These are phyloP conservation scores for Cladosporium colombiae DNA, from an alignment of 2,329 filamentous ascomycete species.

Conservation along the genomic window DNA sequence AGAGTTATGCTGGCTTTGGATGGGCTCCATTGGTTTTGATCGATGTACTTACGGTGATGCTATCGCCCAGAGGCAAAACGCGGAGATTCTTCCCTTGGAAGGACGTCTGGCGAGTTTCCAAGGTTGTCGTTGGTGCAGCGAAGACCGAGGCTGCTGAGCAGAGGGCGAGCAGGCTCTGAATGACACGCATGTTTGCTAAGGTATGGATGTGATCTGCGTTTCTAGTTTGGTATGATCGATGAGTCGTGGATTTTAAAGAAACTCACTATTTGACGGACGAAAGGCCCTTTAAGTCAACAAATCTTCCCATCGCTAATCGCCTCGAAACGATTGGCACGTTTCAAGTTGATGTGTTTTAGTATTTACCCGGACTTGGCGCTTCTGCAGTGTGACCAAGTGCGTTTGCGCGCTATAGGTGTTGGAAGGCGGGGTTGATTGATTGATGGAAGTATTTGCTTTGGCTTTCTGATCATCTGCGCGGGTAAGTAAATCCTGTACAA, in stretches of 20 bases:
- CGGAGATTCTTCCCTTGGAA: conserved; percentile 7
- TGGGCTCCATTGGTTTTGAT: neutral
- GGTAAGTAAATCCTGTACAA: neutral
- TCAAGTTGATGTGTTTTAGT: conserved; percentile 2
- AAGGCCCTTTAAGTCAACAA: neutral
- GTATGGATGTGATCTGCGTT: neutral
- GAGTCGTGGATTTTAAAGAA: neutral
- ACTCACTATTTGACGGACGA: neutral
- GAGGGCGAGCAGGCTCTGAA: conserved; percentile 5
- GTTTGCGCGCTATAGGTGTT: neutral
- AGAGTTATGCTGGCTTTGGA: neutral
- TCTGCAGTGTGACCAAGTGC: neutral
- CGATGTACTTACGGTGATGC: conserved; percentile 14
- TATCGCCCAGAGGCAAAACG: conserved; percentile 15
- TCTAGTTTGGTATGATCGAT: neutral
- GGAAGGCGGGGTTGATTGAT: neutral
- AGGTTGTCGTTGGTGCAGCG: neutral
- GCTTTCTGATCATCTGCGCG: neutral
- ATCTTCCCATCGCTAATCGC: neutral
- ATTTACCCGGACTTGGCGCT: conserved; percentile 14
- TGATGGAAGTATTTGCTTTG: neutral
- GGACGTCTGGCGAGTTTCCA: conserved; percentile 4
- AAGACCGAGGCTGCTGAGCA: conserved; percentile 14
- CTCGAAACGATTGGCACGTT: conserved; percentile 7
- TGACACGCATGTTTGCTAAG: conserved; percentile 14